These are phyloP conservation scores for Stemphylium lycopersici DNA, from an alignment of 2,329 filamentous ascomycete genomes.

Conservation along the genomic window DNA sequence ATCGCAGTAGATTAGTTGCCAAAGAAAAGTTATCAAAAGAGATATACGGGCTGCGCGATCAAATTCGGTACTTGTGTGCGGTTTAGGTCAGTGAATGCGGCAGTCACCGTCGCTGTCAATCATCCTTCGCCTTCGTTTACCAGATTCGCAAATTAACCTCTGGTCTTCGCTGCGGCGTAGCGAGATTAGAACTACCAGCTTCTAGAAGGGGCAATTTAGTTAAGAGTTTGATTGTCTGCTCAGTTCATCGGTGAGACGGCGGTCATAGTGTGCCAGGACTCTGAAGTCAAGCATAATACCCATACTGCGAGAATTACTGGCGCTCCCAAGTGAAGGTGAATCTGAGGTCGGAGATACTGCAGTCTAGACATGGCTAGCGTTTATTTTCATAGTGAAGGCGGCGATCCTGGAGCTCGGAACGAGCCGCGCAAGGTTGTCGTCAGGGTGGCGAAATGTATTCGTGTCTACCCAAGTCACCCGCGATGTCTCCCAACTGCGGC, in stretches of 20 bases:
- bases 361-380: neutral
- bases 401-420: neutral
- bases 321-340: constrained; percentile 18
- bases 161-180: neutral
- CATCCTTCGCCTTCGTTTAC: constrained; percentile 3
- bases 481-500: neutral
- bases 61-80: neutral
- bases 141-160: neutral
- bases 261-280: neutral
- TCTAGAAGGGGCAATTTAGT: neutral
- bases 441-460: neutral
- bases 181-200: neutral
- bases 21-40: neutral
- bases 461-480: neutral
- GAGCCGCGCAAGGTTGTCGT: neutral
- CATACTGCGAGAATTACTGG: neutral
- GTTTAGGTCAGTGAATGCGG: constrained; percentile 8
- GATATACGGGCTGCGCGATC: neutral
- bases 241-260: neutral
- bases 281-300: neutral
- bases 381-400: constrained; percentile 19
- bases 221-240: neutral
- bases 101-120: constrained; percentile 6
- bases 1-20: neutral
- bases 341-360: neutral